A percentile compares a stretch with the other conserved stretches of the same genome.
Evolutionary conservation across 768 basidiomycete species (phyloP).

Genomic region (Artomyces pyxidatus): DNA sequence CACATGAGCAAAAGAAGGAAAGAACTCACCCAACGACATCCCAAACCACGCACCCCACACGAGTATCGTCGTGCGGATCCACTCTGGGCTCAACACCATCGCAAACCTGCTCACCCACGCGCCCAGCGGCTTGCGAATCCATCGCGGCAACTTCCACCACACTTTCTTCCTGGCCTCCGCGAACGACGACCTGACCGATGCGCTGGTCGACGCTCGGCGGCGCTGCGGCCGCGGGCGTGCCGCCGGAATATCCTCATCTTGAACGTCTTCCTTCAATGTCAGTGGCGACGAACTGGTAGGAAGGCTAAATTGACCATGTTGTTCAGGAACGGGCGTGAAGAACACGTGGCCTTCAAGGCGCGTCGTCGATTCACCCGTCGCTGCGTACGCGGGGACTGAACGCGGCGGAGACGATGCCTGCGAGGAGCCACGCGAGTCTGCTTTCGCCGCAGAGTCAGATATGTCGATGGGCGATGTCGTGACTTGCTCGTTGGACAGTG

Average conservation of each 20-base stretch:
- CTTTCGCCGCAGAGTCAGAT: too few species aligned
- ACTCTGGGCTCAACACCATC: constrained; percentile 68
- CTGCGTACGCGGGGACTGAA: constrained; percentile 15
- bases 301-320: not conserved
- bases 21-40: constrained; percentile 67
- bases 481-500: not conserved
- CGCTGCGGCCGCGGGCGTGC: constrained; percentile 7
- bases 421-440: not conserved
- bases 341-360: constrained; percentile 21
- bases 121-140: constrained; percentile 48
- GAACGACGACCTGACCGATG: constrained; percentile 32
- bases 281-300: not conserved
- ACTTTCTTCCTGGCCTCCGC: constrained; percentile 34
- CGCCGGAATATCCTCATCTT: not conserved
- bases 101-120: constrained; percentile 63
- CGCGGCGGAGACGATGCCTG: not conserved
- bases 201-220: not conserved
- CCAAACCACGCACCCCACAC: constrained; percentile 74
- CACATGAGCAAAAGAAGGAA: not conserved
- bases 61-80: constrained; percentile 67
- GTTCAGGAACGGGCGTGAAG: constrained; percentile 16
- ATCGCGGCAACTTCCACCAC: constrained; percentile 41
- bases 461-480: not conserved
- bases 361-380: constrained; percentile 21
- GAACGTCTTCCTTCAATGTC: not conserved